A percentile compares a stretch with the other conserved stretches of the same genome.
Conservation (phyloP, 805 yeast species). For the Cyberlindnera veronae region DNA sequence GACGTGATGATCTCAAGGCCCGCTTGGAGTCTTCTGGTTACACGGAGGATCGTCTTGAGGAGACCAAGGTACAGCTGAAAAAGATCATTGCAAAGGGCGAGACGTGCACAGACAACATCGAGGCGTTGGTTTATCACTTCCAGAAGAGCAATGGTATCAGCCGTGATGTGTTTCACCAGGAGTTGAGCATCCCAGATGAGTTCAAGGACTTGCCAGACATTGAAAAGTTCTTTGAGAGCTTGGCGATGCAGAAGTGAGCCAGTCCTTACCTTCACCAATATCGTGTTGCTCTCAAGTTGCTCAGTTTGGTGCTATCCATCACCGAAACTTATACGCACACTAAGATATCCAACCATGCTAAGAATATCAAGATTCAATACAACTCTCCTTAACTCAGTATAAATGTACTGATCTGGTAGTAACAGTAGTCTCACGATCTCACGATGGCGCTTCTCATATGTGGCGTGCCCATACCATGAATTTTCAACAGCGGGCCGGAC, state of each 20-base stretch:
- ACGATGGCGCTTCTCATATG: too few relatives aligned
- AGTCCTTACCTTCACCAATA: too few relatives aligned
- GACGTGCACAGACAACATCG: slow-evolving; percentile 39
- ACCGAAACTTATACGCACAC: too few relatives aligned
- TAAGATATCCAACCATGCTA: too few relatives aligned
- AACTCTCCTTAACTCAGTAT: too few relatives aligned
- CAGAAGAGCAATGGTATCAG: slow-evolving; percentile 30
- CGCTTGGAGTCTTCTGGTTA: slow-evolving; percentile 12
- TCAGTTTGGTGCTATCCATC: too few relatives aligned
- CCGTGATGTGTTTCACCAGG: slow-evolving; percentile 31
- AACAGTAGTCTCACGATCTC: too few relatives aligned
- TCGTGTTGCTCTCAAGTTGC: too few relatives aligned
- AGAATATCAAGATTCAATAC: too few relatives aligned
- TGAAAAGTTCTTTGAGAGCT: slow-evolving; percentile 4
- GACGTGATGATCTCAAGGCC: slow-evolving; percentile 8
- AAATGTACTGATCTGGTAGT: too few relatives aligned
- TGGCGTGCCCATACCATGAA: too few relatives aligned
- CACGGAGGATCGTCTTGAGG: slow-evolving; percentile 14
- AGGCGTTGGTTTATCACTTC: slow-evolving; percentile 36
- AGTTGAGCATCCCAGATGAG: slow-evolving; percentile 43
- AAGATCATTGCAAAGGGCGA: slow-evolving; percentile 11
- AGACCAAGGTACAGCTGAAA: slow-evolving; percentile 13
- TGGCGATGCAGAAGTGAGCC: background rate
- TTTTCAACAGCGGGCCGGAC: background rate
- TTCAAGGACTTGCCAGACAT: slow-evolving; percentile 28